A percentile compares a stretch with the other conserved stretches of the same genome.
phyloP scores from a whole-genome alignment of 495 filamentous ascomycete genomes.

The Cudoniella acicularis region DNA sequence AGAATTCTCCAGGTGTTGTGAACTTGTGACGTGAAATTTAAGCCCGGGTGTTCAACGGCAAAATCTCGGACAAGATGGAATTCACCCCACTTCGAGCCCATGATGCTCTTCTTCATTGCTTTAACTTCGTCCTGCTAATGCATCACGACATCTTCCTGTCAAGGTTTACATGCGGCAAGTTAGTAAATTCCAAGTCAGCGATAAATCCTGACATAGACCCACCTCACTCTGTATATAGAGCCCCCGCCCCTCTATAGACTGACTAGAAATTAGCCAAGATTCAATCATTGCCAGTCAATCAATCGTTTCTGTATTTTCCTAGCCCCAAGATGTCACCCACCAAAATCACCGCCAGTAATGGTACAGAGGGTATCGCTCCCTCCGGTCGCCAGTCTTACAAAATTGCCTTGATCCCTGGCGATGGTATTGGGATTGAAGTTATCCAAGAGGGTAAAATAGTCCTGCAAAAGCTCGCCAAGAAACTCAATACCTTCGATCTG shows the following conservation, averaged over 20 bases:
- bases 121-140: too few relatives aligned
- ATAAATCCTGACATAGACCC: too few relatives aligned
- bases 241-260: background rate
- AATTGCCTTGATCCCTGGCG: slow-evolving; percentile 50
- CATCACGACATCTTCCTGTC: too few relatives aligned
- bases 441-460: slow-evolving; percentile 44
- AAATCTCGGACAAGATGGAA: too few relatives aligned
- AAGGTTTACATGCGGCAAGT: too few relatives aligned
- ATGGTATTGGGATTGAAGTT: slow-evolving; percentile 55
- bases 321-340: background rate
- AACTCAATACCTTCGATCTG: slow-evolving; percentile 43
- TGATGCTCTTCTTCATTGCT: too few relatives aligned
- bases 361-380: background rate
- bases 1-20: too few relatives aligned
- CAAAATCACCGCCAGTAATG: background rate
- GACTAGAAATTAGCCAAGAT: background rate
- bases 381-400: slow-evolving; percentile 28
- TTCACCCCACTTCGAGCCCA: too few relatives aligned
- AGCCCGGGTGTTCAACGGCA: too few relatives aligned
- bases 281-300: background rate
- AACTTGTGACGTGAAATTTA: too few relatives aligned
- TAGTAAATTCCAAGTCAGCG: too few relatives aligned
- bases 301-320: background rate
- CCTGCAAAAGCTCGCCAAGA: slow-evolving; percentile 41
- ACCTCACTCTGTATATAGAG: too few relatives aligned